These are phyloP conservation scores for Blastobotrys peoriensis DNA, from an alignment of 805 yeast species.

Conservation along the genomic window DNA sequence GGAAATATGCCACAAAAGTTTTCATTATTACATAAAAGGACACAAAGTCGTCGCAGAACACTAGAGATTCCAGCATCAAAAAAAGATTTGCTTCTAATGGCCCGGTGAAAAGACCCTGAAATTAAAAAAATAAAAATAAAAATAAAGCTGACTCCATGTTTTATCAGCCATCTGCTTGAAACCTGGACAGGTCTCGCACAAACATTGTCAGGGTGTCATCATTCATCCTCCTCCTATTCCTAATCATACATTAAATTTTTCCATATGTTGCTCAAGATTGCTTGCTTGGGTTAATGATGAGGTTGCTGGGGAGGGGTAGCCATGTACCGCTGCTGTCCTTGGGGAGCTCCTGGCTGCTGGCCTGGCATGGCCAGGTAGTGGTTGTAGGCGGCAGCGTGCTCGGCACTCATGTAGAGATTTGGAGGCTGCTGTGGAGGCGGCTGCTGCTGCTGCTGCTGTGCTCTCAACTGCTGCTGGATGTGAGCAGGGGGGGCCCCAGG, in stretches of 20 bases:
- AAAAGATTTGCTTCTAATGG: no score
- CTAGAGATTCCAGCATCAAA: no score
- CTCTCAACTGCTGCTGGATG: slow-evolving; percentile 27
- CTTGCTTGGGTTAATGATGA: slow-evolving; percentile 19
- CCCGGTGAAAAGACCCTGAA: no score
- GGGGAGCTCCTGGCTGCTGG: slow-evolving; percentile 25
- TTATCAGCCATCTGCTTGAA: no score
- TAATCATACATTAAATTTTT: no score
- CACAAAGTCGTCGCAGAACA: no score
- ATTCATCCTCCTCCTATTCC: neutral
- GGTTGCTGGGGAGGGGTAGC: slow-evolving; percentile 22
- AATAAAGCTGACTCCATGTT: no score
- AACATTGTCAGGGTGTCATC: no score
- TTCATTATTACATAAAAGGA: neutral
- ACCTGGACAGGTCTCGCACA: no score
- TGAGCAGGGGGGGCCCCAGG: slow-evolving; percentile 22
- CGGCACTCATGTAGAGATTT: slow-evolving; percentile 33
- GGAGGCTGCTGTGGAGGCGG: slow-evolving; percentile 31
- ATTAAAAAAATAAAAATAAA: no score
- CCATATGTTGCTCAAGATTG: no score
- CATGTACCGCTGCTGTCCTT: slow-evolving; percentile 20
- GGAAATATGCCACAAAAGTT: neutral
- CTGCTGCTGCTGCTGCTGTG: slow-evolving; percentile 30
- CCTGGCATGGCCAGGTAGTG: slow-evolving; percentile 43
- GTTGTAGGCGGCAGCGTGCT: slow-evolving; percentile 51